phyloP scores from a whole-genome alignment of 805 yeast genomes.

The Spathaspora gorwiae region DNA sequence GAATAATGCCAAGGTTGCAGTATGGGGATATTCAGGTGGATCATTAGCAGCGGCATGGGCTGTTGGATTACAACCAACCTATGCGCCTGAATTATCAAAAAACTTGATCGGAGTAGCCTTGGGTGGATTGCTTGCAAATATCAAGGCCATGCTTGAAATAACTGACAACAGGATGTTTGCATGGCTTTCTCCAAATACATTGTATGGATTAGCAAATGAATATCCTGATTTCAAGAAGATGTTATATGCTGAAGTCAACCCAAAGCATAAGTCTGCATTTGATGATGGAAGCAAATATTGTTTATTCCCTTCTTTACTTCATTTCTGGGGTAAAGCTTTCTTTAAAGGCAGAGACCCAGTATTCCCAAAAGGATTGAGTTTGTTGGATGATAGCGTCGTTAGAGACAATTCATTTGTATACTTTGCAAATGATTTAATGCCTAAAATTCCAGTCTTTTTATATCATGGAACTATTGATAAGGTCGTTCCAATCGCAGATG shows the following conservation, averaged over 20 bases:
- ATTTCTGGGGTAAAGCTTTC: slow-evolving; percentile 6
- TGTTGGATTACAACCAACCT: slow-evolving; percentile 29
- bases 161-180: slow-evolving; percentile 23
- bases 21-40: slow-evolving; percentile 35
- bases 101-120: slow-evolving; percentile 27
- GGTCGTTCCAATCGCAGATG: slow-evolving; percentile 16
- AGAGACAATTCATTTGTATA: slow-evolving; percentile 17
- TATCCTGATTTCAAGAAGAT: slow-evolving; percentile 20
- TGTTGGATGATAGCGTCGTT: slow-evolving; percentile 12
- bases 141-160: slow-evolving; percentile 22
- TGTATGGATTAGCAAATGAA: slow-evolving; percentile 27
- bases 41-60: slow-evolving; percentile 30
- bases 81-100: slow-evolving; percentile 28
- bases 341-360: slow-evolving; percentile 11
- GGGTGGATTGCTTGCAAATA: slow-evolving; percentile 34
- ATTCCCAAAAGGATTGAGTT: slow-evolving; percentile 13
- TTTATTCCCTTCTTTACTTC: slow-evolving; percentile 4
- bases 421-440: slow-evolving; percentile 3
- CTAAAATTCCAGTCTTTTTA: slow-evolving; percentile 17
- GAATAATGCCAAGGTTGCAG: slow-evolving; percentile 14
- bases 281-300: slow-evolving; percentile 5
- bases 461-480: slow-evolving; percentile 17
- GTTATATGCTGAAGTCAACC: neutral
- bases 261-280: slow-evolving; percentile 1
- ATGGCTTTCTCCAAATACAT: slow-evolving; percentile 25